Base-by-base conservation (phyloP, 2,329 filamentous ascomycete genomes). In the Hypocreales sp. region DNA sequence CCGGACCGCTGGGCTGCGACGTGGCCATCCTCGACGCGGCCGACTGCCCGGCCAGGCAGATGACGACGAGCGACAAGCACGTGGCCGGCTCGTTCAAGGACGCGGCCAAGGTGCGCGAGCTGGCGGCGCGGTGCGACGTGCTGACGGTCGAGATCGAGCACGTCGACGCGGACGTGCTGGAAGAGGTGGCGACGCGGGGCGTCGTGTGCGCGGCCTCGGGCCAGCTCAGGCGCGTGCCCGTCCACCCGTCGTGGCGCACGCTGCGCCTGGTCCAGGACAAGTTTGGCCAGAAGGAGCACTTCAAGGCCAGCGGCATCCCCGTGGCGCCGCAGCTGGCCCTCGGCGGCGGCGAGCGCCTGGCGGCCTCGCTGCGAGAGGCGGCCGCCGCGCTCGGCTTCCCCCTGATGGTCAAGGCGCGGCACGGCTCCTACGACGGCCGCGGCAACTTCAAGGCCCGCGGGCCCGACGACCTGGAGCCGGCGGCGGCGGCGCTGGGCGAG, bases 71-170 rank as follows among this genome's bases (percentile, higher is more conserved):
- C 48, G 56, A 64, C 38, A 61, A 65, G 36, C 83, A 94, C 47
- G 70, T 93, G 31, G 67, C 73, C 12, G 87, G 86, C 31, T 92
- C 84, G 0, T 94, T 93, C 65, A 86, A 83, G 48, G 79, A 93
- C 39, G 61, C 76, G 0, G 68, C 70, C 19, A 77, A 80, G 37
- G 84, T 95, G 37, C 71, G 74, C 23, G 65, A 82, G 48, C 63
- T 95, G n/a, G 84, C 87, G 3, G 56, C 67, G 21, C 56, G 63
- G 19, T 83, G 75, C 41, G 81, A 92, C 47, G 71, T 92, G 11
- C 61, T 94, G 34, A 94, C 84, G 1, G 81, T 92, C 10, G 87
- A 95, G 54, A 94, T 93, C 37, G 87, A 95, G 60, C 87, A 94
- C 54, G 79, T 94, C 32, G 73, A 94, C 51, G 90, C 83, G n/a